Base-by-base conservation (phyloP, 768 basidiomycete species). In the Clavaria fumosa region DNA sequence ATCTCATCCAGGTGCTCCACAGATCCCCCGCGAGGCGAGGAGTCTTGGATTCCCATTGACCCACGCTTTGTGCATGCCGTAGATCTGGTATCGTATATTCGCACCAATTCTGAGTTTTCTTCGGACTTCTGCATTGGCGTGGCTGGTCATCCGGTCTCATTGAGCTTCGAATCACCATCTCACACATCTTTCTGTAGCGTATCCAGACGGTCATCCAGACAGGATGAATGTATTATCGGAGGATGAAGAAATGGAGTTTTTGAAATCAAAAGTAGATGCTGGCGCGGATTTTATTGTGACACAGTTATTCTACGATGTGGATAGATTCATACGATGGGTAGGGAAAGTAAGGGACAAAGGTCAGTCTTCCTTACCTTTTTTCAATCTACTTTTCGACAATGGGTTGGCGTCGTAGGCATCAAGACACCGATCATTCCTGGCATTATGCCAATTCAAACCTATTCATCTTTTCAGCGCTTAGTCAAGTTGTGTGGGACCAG, bases 361-460 rank as follows among this genome's bases (percentile, higher is more conserved):
- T 88, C 42, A 26, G 68, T 53, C 22, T 22, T 27, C 22, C 31
- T 30, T 20, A 26, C n/a, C 19, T 1, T 23, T 17, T 35, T 7
- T 11, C 22, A 27, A 23, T n/a, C n/a, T n/a, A n/a, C n/a, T n/a
- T n/a, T n/a, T n/a, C n/a, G n/a, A n/a, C n/a, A n/a, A n/a, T n/a
- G n/a, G n/a, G n/a, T n/a, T n/a, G n/a, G n/a, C n/a, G 30, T 5
- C n/a, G 6, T 31, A 91, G 95, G 91, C 22, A 89, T 99, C 50
- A 68, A 57, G 0, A 72, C 90, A 1, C 93, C 95, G 1, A 75
- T 99, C 46, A 79, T 99, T 43, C 89, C 95, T 6, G 89, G 91
- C 7, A 75, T 97, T 38, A 95, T 97, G 90, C 93, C 95, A 1
- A 88, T 99, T 39, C 95, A 97, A 52, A 96, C 85, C 17, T 93